Base-by-base conservation (phyloP, 805 yeast species). In the Zygoascus flipseniorum region DNA sequence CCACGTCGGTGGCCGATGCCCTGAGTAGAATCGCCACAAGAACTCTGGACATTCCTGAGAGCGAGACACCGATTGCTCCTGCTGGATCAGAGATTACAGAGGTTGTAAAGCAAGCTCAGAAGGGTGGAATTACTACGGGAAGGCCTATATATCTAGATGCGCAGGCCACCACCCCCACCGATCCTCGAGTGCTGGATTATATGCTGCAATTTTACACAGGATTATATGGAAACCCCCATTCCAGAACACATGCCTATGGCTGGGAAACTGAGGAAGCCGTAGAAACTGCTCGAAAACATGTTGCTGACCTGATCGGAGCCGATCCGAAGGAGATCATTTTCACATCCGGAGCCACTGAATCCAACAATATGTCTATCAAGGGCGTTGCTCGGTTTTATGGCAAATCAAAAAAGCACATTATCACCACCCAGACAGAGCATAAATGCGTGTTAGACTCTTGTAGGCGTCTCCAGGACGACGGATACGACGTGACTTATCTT, bases 131-230 rank as follows among this genome's bases (percentile, higher is more conserved):
- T 10, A 31, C 50, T 1, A 37, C 52, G 1, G 62, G 62, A 11
- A 79, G 97, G 62, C 99, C 99, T 9, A 93, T 93, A 58, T 93
- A 93, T 70, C 73, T 93, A 64, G 99, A 93, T 65, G 90, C 90
- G 79, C 99, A 93, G 72, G 98, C 99, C 31, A 93, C 99, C 0
- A 92, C 99, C 0, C 99, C 98, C 28, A 86, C 93, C 1, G 99
- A 93, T 67, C 99, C 99, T 32, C 77, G 99, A 53, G 99, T 93
- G 9, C 72, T 93, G 60, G 73, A 69, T 56, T 61, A 50, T 48
- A 69, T 69, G 72, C 59, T 69, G 51, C 66, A 64, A 45, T 66
- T 62, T 58, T 66, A 65, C 59, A 92, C 98, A 1, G 98, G 98
- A 3, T 76, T 88, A 54, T 93, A 89, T 67, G 99, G 99, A 57